Evolutionary conservation across 495 filamentous ascomycete species (phyloP).

Genomic region (Penicillium robsamsonii): DNA sequence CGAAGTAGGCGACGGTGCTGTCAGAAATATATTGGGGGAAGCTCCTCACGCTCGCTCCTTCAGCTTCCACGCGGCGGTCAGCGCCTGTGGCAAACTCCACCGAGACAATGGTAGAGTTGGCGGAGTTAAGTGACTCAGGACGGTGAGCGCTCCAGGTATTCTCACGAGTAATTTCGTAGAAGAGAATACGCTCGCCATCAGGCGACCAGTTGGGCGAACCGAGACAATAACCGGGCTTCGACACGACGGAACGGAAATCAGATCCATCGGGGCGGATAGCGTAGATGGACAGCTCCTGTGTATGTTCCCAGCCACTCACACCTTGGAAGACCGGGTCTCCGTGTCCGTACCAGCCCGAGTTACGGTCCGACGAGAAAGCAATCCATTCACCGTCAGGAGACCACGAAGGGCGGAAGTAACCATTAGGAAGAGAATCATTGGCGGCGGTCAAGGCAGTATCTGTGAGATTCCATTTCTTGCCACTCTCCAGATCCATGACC

Average conservation of each 20-base stretch:
- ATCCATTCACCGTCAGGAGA: slow-evolving; percentile 30
- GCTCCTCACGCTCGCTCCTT: slow-evolving; percentile 22
- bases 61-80: slow-evolving; percentile 18
- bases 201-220: slow-evolving; percentile 33
- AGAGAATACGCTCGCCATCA: slow-evolving; percentile 27
- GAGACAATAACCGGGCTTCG: slow-evolving; percentile 14
- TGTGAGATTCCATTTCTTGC: slow-evolving; percentile 27
- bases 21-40: slow-evolving; percentile 27
- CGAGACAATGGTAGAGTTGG: slow-evolving; percentile 26
- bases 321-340: slow-evolving; percentile 20
- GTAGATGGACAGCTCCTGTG: slow-evolving; percentile 33
- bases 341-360: slow-evolving; percentile 29
- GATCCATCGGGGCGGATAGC: slow-evolving; percentile 28
- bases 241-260: slow-evolving; percentile 22
- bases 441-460: slow-evolving; percentile 10
- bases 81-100: slow-evolving; percentile 22
- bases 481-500: slow-evolving; percentile 27
- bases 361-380: slow-evolving; percentile 26
- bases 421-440: slow-evolving; percentile 12
- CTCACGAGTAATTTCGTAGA: slow-evolving; percentile 32
- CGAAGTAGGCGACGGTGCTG: slow-evolving; percentile 23
- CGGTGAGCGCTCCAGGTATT: slow-evolving; percentile 31
- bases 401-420: slow-evolving; percentile 34
- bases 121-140: slow-evolving; percentile 17
- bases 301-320: slow-evolving; percentile 31